Evolutionary conservation across 176 grass and related monocot species (phyloP), one percentile per base, ranked within the genome.

Genomic region (Poa pratensis): DNA sequence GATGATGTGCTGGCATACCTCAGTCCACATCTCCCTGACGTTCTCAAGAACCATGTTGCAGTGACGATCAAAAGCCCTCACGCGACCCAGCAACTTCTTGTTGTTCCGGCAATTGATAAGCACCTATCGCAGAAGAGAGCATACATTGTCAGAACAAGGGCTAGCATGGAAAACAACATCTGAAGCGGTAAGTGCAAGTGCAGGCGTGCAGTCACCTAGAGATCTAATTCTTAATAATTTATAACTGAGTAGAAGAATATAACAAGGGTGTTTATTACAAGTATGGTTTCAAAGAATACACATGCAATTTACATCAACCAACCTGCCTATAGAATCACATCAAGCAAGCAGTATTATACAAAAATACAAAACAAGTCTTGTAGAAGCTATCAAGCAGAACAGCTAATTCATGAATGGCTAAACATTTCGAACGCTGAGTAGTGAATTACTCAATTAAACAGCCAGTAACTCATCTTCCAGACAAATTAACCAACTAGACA

Each of bases 41-140:
- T 98, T 98, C 86, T 98, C 96, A 20, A 98, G 88, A 89, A 98
- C 96, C 96, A 98, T 98, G 83, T 98, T 98, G 83, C 93, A 98
- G 40, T 94, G 93, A 15, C 93, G 83, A 89, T 98, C 96, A 86
- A 98, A 98, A 48, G 96, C 96, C 66, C 96, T 95, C 28, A 98
- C 93, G 15, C 89, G 91, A 27, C 96, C 96, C 73, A 98, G 93
- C 50, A 95, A 66, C 57, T 95, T 98, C 84, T 92, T 95, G 81
- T 98, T 98, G 93, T 98, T 98, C 73, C 96, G 87, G 55, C 96
- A 95, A 62, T 98, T 98, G 81, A 96, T 98, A 81, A 98, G 87
- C 35, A 98, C 93, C 96, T 97, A 70, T 79, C 42, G 35, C 50
- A 86, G 1, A 83, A 35, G 48, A 51, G 40, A 68, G 9, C 3